A percentile compares a stretch with the other conserved stretches of the same genome.
These are phyloP conservation scores for Letharia columbiana DNA, from an alignment of 495 filamentous ascomycete species.

Conservation along the genomic window DNA sequence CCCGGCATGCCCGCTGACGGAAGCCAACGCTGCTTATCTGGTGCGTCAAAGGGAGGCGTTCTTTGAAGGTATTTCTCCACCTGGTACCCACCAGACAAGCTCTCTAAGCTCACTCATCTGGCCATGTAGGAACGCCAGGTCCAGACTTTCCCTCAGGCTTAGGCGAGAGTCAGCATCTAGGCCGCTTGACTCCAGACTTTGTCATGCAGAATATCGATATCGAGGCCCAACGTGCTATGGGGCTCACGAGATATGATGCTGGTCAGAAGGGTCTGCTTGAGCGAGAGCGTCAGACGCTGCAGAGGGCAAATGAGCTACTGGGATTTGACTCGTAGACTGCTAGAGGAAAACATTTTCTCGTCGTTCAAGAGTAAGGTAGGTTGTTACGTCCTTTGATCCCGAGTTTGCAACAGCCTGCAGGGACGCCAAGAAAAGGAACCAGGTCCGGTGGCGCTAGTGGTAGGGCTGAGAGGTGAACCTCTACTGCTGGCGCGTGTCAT, in stretches of 20 bases:
- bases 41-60: slow-evolving; percentile 59
- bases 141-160: slow-evolving; percentile 62
- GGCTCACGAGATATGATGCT: slow-evolving; percentile 16
- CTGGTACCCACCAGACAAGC: background rate
- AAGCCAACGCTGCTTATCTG: slow-evolving; percentile 62
- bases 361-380: background rate
- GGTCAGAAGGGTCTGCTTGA: background rate
- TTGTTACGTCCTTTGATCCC: background rate
- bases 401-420: background rate
- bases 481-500: background rate
- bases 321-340: slow-evolving; percentile 14
- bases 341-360: background rate
- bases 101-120: slow-evolving; percentile 1
- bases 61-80: slow-evolving; percentile 36
- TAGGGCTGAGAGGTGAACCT: background rate
- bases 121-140: slow-evolving; percentile 37
- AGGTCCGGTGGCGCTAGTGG: background rate
- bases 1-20: slow-evolving; percentile 71
- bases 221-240: slow-evolving; percentile 24
- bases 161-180: slow-evolving; percentile 27
- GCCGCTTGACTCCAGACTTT: slow-evolving; percentile 23
- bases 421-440: too few species aligned
- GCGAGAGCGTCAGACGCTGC: slow-evolving; percentile 11
- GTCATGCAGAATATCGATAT: slow-evolving; percentile 23
- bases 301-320: slow-evolving; percentile 20